Conservation (phyloP, 768 basidiomycete species). For the Chalciporus pseudorubinellus region DNA sequence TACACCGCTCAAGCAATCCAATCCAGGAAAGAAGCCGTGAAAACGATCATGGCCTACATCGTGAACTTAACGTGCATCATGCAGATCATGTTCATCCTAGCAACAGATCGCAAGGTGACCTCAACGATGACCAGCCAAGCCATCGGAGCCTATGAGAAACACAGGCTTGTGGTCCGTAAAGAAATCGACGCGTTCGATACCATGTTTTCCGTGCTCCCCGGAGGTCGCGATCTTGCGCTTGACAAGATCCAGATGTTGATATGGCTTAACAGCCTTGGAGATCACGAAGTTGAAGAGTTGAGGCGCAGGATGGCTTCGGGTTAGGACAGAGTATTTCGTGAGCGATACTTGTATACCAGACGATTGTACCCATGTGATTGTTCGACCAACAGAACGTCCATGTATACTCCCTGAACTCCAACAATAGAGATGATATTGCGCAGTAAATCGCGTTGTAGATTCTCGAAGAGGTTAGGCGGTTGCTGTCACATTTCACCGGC, state of each 20-base stretch:
- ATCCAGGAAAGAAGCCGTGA: conserved; percentile 9
- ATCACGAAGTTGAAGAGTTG: conserved; percentile 4
- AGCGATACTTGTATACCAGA: too few species aligned
- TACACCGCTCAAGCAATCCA: not conserved
- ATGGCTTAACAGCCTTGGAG: conserved; percentile 11
- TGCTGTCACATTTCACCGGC: too few species aligned
- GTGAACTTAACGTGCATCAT: conserved; percentile 16
- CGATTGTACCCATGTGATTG: too few species aligned
- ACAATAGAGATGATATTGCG: too few species aligned
- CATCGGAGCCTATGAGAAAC: not conserved
- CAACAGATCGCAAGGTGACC: not conserved
- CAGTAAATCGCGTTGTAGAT: too few species aligned
- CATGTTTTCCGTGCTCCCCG: not conserved
- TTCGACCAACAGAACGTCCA: too few species aligned
- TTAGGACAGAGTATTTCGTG: too few species aligned
- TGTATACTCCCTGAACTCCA: too few species aligned
- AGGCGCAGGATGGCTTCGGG: not conserved
- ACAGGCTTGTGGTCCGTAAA: not conserved
- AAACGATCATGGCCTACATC: conserved; percentile 13
- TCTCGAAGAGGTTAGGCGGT: too few species aligned
- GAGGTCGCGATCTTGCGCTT: conserved; percentile 10
- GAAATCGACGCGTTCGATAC: conserved; percentile 3
- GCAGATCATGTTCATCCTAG: conserved; percentile 11
- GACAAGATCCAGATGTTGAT: conserved; percentile 11
- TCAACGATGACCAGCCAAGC: not conserved